These are phyloP conservation scores for Cercophora newfieldiana DNA, from an alignment of 495 filamentous ascomycete species.

Conservation along the genomic window DNA sequence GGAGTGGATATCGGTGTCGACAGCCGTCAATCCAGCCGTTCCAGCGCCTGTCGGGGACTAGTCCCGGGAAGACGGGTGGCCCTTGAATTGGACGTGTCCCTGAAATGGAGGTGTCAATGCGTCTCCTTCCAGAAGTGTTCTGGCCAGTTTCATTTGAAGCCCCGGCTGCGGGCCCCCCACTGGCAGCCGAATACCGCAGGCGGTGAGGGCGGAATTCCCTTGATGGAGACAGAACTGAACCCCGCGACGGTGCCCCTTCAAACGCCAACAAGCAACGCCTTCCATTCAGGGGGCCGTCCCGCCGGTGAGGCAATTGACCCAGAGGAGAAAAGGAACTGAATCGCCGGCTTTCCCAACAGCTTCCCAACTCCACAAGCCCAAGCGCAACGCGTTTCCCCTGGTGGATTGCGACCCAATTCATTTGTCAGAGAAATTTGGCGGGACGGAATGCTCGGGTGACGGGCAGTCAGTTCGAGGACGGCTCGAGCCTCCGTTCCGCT, in stretches of 20 bases:
- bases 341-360: background rate
- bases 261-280: background rate
- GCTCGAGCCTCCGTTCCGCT: background rate
- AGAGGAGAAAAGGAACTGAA: background rate
- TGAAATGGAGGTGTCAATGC: conserved; percentile 6
- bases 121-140: conserved; percentile 26
- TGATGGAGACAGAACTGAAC: background rate
- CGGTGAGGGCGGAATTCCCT: background rate
- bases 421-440: conserved; percentile 3
- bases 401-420: background rate
- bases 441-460: background rate
- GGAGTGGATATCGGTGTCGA: conserved; percentile 2
- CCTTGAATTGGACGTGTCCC: conserved; percentile 1
- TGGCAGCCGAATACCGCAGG: background rate
- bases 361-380: background rate
- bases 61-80: conserved; percentile 22
- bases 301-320: background rate
- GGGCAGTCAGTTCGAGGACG: background rate
- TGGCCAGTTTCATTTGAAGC: background rate
- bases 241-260: background rate
- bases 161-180: background rate
- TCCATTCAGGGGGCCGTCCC: background rate
- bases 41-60: conserved; percentile 9
- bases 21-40: background rate
- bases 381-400: background rate